These are phyloP conservation scores for Echium plantagineum DNA, from an alignment of 257 asterid genomes.

Conservation along the genomic window DNA sequence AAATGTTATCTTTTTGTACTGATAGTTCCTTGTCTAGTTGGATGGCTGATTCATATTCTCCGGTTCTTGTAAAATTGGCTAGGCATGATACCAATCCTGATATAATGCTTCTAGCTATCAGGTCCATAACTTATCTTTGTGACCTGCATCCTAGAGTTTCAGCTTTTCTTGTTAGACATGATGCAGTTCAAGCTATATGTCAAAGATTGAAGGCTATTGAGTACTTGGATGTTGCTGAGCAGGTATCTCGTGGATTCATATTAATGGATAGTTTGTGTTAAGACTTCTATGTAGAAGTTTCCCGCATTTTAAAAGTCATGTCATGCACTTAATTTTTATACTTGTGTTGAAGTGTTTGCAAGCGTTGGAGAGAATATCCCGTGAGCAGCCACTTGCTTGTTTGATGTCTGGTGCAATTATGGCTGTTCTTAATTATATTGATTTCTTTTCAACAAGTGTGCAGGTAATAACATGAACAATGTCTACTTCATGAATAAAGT, in stretches of 20 bases:
- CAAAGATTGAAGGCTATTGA: slow-evolving; percentile 66
- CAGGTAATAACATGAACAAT: slow-evolving; percentile 45
- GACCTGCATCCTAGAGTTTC: slow-evolving; percentile 75
- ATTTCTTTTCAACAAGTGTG: slow-evolving; percentile 81
- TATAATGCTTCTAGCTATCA: slow-evolving; percentile 71
- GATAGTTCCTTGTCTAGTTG: slow-evolving; percentile 67
- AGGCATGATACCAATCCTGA: slow-evolving; percentile 57
- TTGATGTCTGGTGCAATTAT: slow-evolving; percentile 83
- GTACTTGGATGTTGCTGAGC: slow-evolving; percentile 93
- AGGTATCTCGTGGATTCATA: slow-evolving; percentile 32
- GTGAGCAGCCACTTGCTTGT: slow-evolving; percentile 86
- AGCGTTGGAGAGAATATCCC: slow-evolving; percentile 85
- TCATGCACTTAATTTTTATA: neutral
- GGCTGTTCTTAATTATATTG: slow-evolving; percentile 78
- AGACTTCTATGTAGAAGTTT: neutral
- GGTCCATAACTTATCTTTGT: slow-evolving; percentile 88
- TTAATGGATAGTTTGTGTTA: neutral
- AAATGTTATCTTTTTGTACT: slow-evolving; percentile 64
- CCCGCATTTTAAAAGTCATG: neutral
- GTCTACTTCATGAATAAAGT: slow-evolving; percentile 4
- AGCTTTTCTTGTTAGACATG: slow-evolving; percentile 65
- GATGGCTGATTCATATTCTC: slow-evolving; percentile 70
- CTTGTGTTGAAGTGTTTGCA: slow-evolving; percentile 63
- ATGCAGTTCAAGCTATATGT: slow-evolving; percentile 78
- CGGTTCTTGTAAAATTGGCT: slow-evolving; percentile 67